A percentile compares a stretch with the other conserved stretches of the same genome.
These are phyloP conservation scores for Hygrophorus russula DNA, from an alignment of 768 basidiomycete species.

Conservation along the genomic window DNA sequence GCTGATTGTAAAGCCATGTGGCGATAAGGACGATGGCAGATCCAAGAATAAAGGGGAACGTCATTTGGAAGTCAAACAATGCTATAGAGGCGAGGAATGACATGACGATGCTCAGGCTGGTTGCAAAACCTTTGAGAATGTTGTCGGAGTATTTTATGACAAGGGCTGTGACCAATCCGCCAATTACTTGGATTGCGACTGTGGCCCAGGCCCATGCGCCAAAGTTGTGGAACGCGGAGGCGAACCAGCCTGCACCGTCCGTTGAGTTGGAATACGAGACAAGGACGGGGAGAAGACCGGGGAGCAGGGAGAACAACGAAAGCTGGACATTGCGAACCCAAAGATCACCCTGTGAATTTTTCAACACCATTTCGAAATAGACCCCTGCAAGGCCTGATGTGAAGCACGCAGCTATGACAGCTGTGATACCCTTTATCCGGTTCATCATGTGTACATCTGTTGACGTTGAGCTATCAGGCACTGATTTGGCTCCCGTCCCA, in stretches of 20 bases:
- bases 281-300: conserved; percentile 76
- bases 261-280: conserved; percentile 19
- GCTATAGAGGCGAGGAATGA: conserved; percentile 88
- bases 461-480: conserved; percentile 22
- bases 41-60: conserved; percentile 77
- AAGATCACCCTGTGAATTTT: conserved; percentile 71
- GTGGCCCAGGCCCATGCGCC: conserved; percentile 89
- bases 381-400: conserved; percentile 87
- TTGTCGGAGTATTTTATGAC: conserved; percentile 95
- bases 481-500: conserved; percentile 8
- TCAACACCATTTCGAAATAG: conserved; percentile 91
- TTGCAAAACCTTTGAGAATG: conserved; percentile 91
- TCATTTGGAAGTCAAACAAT: conserved; percentile 84
- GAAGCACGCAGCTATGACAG: conserved; percentile 78
- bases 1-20: conserved; percentile 90
- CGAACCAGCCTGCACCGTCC: not conserved
- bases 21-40: conserved; percentile 75
- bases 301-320: conserved; percentile 81
- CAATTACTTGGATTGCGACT: conserved; percentile 77
- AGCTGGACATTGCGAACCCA: conserved; percentile 90
- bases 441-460: conserved; percentile 73
- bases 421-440: conserved; percentile 71
- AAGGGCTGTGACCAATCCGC: conserved; percentile 86
- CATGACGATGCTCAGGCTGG: conserved; percentile 86
- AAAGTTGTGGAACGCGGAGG: conserved; percentile 58